Conservation (phyloP, 2,329 filamentous ascomycete species). For the Aspergillus sp. region DNA sequence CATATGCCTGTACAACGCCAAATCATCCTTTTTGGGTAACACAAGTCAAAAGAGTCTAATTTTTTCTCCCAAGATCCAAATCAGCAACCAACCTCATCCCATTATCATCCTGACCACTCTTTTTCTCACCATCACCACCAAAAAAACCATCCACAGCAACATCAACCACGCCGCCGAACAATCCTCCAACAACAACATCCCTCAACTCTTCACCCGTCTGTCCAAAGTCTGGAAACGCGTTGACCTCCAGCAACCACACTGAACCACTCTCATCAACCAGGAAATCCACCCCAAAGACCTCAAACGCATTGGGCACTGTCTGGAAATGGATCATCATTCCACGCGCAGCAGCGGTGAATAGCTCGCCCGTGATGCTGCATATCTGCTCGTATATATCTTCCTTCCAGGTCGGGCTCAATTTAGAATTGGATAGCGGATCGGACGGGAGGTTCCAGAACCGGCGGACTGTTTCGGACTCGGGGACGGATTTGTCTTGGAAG, state of each 20-base stretch:
- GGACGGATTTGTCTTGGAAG: conserved; percentile 64
- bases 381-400: conserved; percentile 71
- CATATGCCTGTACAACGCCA: conserved; percentile 7
- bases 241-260: conserved; percentile 83
- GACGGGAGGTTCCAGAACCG: conserved; percentile 69
- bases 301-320: conserved; percentile 81
- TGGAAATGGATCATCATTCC: conserved; percentile 91
- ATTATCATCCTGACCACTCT: conserved; percentile 8
- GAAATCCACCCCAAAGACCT: conserved; percentile 90
- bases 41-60: background rate
- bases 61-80: conserved; percentile 40
- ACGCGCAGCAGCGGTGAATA: conserved; percentile 82
- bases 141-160: conserved; percentile 71
- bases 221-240: conserved; percentile 93
- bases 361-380: conserved; percentile 67
- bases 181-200: conserved; percentile 65
- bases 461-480: conserved; percentile 65
- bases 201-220: conserved; percentile 80
- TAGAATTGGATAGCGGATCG: conserved; percentile 26
- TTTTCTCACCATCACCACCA: conserved; percentile 28
- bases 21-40: conserved; percentile 20
- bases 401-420: conserved; percentile 48
- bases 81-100: conserved; percentile 41
- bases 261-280: conserved; percentile 66
- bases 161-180: conserved; percentile 74